Evolutionary conservation across 371 early-diverging fungal genomes (phyloP).

Genomic region (Neoconidiobolus thromboides): DNA sequence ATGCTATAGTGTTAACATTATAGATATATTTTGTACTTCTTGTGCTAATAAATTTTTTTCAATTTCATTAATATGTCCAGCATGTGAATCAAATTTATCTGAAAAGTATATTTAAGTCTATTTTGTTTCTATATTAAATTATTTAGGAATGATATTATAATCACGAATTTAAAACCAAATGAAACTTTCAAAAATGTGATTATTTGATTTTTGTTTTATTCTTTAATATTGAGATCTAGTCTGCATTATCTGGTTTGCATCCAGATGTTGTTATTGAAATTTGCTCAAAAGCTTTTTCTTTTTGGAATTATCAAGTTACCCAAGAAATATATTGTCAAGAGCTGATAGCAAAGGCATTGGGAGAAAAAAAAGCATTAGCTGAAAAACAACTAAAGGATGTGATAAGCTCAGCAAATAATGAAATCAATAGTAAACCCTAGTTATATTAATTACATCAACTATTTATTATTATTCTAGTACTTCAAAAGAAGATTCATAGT

Average conservation of each 20-base stretch:
- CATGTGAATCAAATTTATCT: neutral
- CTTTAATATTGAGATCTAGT: neutral
- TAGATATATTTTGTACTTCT: slow-evolving; percentile 1
- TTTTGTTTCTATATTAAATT: neutral
- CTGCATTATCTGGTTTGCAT: neutral
- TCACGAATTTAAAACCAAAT: neutral
- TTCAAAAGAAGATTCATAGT: neutral
- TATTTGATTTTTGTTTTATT: neutral
- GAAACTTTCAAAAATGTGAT: neutral
- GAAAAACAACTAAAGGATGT: neutral
- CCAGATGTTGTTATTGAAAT: neutral
- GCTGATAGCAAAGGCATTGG: neutral
- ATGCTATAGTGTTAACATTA: neutral
- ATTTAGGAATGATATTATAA: neutral
- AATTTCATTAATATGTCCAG: neutral
- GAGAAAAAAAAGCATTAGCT: neutral
- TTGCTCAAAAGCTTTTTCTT: slow-evolving; percentile 1
- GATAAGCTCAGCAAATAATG: neutral
- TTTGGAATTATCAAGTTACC: slow-evolving; percentile 3
- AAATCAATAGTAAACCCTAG: neutral
- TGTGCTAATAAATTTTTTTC: neutral
- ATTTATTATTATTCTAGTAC: neutral
- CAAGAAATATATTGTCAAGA: slow-evolving; percentile 1
- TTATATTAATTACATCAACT: neutral
- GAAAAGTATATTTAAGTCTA: neutral